Percentiles rank a stretch among this genome's conserved stretches.
Conservation (phyloP, 441 rosid species). For the Manihot esculenta region DNA sequence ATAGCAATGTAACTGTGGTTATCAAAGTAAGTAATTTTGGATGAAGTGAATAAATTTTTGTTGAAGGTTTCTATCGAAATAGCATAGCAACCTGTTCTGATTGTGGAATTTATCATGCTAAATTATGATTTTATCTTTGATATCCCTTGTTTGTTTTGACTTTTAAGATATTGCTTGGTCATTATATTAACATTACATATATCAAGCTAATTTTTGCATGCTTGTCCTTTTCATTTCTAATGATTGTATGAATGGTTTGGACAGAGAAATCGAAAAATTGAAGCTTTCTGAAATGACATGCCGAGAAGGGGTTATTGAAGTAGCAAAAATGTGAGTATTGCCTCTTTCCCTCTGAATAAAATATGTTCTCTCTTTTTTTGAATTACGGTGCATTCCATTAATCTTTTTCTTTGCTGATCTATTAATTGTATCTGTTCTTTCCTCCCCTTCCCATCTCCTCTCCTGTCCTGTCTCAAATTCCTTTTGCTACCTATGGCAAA, state of each 20-base stretch:
- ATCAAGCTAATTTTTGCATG: background rate
- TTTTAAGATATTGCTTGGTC: background rate
- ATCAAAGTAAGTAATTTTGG: background rate
- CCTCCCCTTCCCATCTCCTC: background rate
- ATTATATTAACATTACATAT: background rate
- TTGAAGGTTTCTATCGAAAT: background rate
- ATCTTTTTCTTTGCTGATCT: background rate
- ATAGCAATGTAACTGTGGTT: background rate
- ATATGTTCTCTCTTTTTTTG: background rate
- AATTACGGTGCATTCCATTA: background rate
- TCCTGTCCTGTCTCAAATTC: background rate
- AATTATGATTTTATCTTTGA: background rate
- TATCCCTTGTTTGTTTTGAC: background rate
- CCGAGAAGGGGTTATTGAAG: conserved; percentile 92
- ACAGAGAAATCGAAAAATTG: conserved; percentile 93
- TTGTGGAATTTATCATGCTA: conserved; percentile 2
- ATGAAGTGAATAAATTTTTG: background rate
- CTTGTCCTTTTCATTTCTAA: background rate
- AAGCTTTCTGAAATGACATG: conserved; percentile 96
- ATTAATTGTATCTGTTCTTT: background rate
- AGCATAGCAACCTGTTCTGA: background rate
- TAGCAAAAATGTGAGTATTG: conserved; percentile 81
- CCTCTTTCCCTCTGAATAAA: background rate
- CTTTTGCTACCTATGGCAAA: background rate
- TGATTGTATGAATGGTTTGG: conserved; percentile 19